Percentiles rank a stretch among this genome's conserved stretches.
phyloP scores from a whole-genome alignment of 495 filamentous ascomycete species.

The Bryoglossum gracile region DNA sequence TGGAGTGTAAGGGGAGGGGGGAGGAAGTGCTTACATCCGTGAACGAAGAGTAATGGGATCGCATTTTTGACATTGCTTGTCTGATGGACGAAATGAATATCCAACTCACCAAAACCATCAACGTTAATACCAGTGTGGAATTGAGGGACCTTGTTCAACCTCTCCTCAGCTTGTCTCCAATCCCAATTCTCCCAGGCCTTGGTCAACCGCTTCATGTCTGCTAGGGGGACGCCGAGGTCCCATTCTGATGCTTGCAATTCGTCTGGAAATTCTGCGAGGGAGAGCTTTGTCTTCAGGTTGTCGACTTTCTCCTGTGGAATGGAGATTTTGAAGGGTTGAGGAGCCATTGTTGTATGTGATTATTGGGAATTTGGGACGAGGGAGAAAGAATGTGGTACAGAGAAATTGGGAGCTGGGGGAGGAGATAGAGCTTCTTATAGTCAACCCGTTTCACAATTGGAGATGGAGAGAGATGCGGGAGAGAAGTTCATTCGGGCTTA shows the following conservation, averaged over 20 bases:
- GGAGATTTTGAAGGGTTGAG: constrained; percentile 35
- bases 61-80: constrained; percentile 41
- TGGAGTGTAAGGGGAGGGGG: constrained; percentile 12
- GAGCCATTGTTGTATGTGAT: constrained; percentile 20
- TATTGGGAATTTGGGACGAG: no score
- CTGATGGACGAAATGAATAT: constrained; percentile 50
- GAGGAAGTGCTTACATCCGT: constrained; percentile 43
- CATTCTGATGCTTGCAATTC: constrained; percentile 39
- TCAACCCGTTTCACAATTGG: no score
- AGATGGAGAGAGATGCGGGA: no score
- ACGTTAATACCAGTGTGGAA: constrained; percentile 44
- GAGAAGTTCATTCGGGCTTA: no score
- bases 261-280: constrained; percentile 36
- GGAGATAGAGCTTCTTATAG: no score
- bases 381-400: no score
- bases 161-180: constrained; percentile 45
- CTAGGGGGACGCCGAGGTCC: constrained; percentile 42
- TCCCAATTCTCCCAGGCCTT: constrained; percentile 42
- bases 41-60: constrained; percentile 53
- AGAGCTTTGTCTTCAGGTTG: constrained; percentile 36
- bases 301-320: constrained; percentile 35
- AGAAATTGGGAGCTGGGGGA: no score
- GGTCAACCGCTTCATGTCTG: constrained; percentile 39
- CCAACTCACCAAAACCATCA: constrained; percentile 41
- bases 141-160: constrained; percentile 50